Base-by-base conservation (phyloP, 331 rosid species). In the Malus hybrid region DNA sequence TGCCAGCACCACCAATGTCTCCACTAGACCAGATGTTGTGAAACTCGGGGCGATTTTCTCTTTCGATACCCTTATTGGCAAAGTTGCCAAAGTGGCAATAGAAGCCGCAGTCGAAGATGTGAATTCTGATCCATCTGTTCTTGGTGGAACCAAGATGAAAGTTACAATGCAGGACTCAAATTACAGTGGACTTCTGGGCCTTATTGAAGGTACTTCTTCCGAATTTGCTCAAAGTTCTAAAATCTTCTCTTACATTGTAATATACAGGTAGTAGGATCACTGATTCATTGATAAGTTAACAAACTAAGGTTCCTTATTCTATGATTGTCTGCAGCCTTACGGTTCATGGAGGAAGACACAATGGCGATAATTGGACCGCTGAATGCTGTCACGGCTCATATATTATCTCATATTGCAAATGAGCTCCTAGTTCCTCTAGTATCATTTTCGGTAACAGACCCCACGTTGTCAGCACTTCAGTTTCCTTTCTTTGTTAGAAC, bases 281-380 rank as follows among this genome's bases (percentile, higher is more conserved):
- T 78, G 52, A 63, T 80, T 42, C 46, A 39, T 39, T 39, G 46
- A 39, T 39, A 39, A n/a, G 19, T 14, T 22, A 36, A 20, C 15
- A 36, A 14, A 72, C 12, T 57, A 9, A 4, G 55, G 76, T 62
- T 87, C 46, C 74, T 29, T 32, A 28, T 70, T 62, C 69, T 79
- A 46, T 76, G 31, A 13, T 24, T 70, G 62, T 31, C 7, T 69
- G 36, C 96, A 95, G 99, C 92, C 81, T 86, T 95, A 85, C 77
- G 70, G 79, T 88, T 95, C 84, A 90, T 91, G 90, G 90, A 87
- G 82, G 81, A 59, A n/a, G 85, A 82, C 54, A 83, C 92, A 10
- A 87, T 92, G 73, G 99, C 99, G 44, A 87, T 95, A 84, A 95
- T 95, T 78, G 99, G 99, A 9, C 99, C 99, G 6, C 99, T 86